Percentiles rank a stretch among this genome's conserved stretches.
These are phyloP conservation scores for Debaryomyces sp. DNA, from an alignment of 1,139 yeast genomes.

Conservation along the genomic window DNA sequence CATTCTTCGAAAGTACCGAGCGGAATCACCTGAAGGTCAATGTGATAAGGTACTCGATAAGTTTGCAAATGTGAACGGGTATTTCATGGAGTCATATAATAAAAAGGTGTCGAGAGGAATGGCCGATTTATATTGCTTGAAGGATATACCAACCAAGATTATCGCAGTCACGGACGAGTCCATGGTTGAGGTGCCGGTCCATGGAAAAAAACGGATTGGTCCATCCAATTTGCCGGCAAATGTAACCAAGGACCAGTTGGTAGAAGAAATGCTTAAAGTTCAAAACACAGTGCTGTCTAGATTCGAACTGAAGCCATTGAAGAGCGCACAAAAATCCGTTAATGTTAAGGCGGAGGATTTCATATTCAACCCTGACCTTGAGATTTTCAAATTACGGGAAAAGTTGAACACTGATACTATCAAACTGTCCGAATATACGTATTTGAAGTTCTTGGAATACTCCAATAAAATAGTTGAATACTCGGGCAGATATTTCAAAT, in stretches of 20 bases:
- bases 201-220: constrained; percentile 29
- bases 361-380: constrained; percentile 33
- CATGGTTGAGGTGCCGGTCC: constrained; percentile 34
- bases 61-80: constrained; percentile 37
- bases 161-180: constrained; percentile 29
- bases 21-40: constrained; percentile 22
- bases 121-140: constrained; percentile 38
- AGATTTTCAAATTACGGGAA: constrained; percentile 29
- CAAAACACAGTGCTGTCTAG: constrained; percentile 4
- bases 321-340: constrained; percentile 16
- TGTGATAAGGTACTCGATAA: constrained; percentile 26
- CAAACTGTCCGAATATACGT: constrained; percentile 22
- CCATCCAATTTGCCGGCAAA: constrained; percentile 8
- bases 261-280: constrained; percentile 15
- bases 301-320: constrained; percentile 13
- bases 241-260: constrained; percentile 12
- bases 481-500: constrained; percentile 43
- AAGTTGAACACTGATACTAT: constrained; percentile 20
- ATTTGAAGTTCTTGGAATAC: constrained; percentile 32
- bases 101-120: constrained; percentile 39
- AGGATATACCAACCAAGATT: constrained; percentile 32
- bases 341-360: constrained; percentile 30
- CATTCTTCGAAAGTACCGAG: constrained; percentile 22
- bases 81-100: constrained; percentile 37
- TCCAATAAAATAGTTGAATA: constrained; percentile 33